phyloP scores from a whole-genome alignment of 768 basidiomycete genomes.

The Trametes meyenii region DNA sequence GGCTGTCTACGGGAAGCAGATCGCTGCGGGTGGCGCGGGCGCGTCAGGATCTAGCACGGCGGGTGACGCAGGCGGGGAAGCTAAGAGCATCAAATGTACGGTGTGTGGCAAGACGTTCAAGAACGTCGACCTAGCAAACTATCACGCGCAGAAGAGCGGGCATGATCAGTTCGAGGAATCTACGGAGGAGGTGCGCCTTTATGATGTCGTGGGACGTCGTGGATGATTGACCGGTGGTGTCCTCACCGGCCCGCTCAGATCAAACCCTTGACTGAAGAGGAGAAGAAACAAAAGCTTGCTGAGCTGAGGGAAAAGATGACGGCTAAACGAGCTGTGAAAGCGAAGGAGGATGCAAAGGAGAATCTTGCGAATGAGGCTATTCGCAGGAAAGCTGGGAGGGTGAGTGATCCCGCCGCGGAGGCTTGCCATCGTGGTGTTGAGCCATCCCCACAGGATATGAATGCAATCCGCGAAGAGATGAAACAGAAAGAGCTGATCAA shows the following conservation, averaged over 20 bases:
- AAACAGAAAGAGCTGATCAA: constrained; percentile 79
- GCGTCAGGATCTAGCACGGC: constrained; percentile 47
- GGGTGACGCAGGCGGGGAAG: constrained; percentile 37
- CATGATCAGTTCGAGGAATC: constrained; percentile 97
- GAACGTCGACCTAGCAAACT: constrained; percentile 87
- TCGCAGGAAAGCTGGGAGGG: constrained; percentile 85
- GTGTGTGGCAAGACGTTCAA: constrained; percentile 85
- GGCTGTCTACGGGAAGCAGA: constrained; percentile 43
- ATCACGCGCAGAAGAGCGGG: constrained; percentile 92
- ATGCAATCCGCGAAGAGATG: constrained; percentile 73
- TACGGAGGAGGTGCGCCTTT: constrained; percentile 75
- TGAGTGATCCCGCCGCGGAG: constrained; percentile 29
- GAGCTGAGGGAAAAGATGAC: constrained; percentile 82
- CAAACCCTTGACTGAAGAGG: constrained; percentile 93
- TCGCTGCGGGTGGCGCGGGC: constrained; percentile 40
- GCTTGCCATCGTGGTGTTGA: not conserved
- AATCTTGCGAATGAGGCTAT: constrained; percentile 74
- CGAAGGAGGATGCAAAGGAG: constrained; percentile 73
- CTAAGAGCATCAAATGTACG: constrained; percentile 80
- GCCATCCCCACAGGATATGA: constrained; percentile 57
- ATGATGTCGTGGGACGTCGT: not conserved
- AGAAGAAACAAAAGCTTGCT: constrained; percentile 78
- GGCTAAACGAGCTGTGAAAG: constrained; percentile 75
- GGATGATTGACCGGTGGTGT: not conserved
- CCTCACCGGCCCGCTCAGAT: constrained; percentile 50